Conservation (phyloP, 306 rosid species). For the Trifolium repens region DNA sequence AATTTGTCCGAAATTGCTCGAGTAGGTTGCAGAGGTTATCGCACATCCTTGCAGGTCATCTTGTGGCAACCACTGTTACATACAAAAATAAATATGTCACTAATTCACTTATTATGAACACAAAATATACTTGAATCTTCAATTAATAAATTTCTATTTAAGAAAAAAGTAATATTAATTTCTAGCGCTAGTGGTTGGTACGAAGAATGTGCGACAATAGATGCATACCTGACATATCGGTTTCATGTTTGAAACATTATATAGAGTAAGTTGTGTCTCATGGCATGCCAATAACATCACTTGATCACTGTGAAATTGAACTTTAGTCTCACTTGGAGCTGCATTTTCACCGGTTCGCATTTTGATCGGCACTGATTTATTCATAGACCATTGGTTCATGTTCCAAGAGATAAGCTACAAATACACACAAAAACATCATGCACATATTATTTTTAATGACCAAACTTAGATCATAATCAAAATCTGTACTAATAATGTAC, state of each 20-base stretch:
- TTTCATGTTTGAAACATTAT: slow-evolving; percentile 58
- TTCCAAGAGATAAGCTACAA: slow-evolving; percentile 54
- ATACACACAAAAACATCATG: background rate
- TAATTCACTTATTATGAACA: background rate
- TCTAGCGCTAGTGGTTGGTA: background rate
- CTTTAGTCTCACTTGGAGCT: slow-evolving; percentile 34
- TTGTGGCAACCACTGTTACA: slow-evolving; percentile 74
- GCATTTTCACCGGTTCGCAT: slow-evolving; percentile 47
- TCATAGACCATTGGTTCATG: slow-evolving; percentile 57
- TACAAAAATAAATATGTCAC: background rate
- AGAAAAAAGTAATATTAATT: too few relatives aligned
- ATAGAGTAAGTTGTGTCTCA: slow-evolving; percentile 57
- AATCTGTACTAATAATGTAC: slow-evolving; percentile 8
- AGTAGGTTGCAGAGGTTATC: slow-evolving; percentile 70
- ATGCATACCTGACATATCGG: slow-evolving; percentile 49
- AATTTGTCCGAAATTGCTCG: slow-evolving; percentile 62
- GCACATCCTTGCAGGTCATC: slow-evolving; percentile 47
- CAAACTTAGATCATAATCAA: too few relatives aligned
- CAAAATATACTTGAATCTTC: too few relatives aligned
- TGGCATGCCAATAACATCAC: slow-evolving; percentile 53
- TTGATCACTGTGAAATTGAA: slow-evolving; percentile 58
- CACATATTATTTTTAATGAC: too few relatives aligned
- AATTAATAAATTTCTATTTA: too few relatives aligned
- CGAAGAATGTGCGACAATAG: background rate
- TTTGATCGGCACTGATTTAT: slow-evolving; percentile 51